Percentiles rank a stretch among this genome's conserved stretches.
Evolutionary conservation across 331 rosid genomes (phyloP).

Genomic region (Acacia concinna): DNA sequence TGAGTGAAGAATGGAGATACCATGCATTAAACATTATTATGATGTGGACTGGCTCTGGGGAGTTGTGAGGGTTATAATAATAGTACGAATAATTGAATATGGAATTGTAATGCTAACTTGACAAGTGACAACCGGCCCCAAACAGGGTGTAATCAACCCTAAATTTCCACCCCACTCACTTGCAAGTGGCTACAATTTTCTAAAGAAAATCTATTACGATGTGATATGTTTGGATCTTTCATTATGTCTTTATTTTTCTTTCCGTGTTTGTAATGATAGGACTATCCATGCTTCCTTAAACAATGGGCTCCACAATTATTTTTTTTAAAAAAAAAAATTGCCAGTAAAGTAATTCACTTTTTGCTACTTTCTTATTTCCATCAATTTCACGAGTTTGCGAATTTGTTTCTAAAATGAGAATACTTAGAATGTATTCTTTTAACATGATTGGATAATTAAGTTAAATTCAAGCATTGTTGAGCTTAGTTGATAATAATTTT

Average conservation of each 20-base stretch:
- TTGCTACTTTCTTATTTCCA: neutral
- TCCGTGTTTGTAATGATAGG: neutral
- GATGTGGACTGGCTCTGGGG: neutral
- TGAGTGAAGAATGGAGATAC: neutral
- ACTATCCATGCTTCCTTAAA: neutral
- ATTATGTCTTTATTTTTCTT: neutral
- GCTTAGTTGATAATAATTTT: no score
- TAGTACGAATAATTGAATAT: slow-evolving; percentile 21
- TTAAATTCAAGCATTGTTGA: neutral
- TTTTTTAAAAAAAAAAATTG: neutral
- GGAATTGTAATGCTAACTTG: neutral
- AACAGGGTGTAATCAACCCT: neutral
- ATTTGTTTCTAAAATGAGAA: neutral
- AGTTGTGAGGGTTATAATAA: neutral
- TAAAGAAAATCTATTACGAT: neutral
- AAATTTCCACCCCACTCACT: neutral
- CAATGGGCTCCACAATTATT: neutral
- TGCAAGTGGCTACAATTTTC: neutral
- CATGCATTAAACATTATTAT: neutral
- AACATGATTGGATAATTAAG: no score
- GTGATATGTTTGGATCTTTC: slow-evolving; percentile 13
- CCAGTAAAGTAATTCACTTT: neutral
- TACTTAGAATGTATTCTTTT: neutral
- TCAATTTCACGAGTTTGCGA: neutral
- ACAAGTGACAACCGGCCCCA: slow-evolving; percentile 13